phyloP scores from a whole-genome alignment of 225 moss, liverwort and hornwort species.

The Marchantia paleacea region DNA sequence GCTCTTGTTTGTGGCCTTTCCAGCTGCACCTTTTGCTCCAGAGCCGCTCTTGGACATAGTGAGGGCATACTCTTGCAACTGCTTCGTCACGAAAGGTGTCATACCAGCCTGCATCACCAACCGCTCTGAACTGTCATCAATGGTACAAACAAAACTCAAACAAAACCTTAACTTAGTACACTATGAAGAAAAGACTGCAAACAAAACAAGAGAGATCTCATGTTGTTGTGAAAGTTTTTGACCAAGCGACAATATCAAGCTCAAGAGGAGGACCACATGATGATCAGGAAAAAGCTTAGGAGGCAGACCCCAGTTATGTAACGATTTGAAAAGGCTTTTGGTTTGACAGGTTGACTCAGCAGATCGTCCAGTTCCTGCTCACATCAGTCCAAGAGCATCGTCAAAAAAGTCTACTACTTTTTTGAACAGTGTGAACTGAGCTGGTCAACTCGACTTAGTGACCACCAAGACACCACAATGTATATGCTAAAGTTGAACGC shows the following conservation, averaged over 20 bases:
- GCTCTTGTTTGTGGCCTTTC: constrained; percentile 35
- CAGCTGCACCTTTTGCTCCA: constrained; percentile 25
- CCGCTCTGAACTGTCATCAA: background rate
- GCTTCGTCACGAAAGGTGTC: constrained; percentile 70
- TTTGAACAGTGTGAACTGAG: background rate
- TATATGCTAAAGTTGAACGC: background rate
- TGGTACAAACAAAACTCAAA: background rate
- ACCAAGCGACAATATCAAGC: background rate
- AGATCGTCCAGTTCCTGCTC: constrained; percentile 68
- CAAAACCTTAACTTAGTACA: background rate
- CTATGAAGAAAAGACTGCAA: too few species aligned
- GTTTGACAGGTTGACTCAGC: constrained; percentile 72
- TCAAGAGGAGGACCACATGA: background rate
- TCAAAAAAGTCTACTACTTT: background rate
- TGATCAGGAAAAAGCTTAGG: background rate
- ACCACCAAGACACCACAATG: background rate
- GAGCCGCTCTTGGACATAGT: constrained; percentile 38
- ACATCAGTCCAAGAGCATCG: constrained; percentile 2
- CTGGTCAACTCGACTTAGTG: background rate
- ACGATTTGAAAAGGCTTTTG: constrained; percentile 86
- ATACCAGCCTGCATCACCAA: constrained; percentile 65
- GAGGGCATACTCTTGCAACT: constrained; percentile 68
- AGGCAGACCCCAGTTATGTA: constrained; percentile 74
- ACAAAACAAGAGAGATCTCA: background rate
- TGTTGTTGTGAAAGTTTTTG: background rate